phyloP scores from a whole-genome alignment of 176 grass and related monocot species.

The Thalia dealbata region DNA sequence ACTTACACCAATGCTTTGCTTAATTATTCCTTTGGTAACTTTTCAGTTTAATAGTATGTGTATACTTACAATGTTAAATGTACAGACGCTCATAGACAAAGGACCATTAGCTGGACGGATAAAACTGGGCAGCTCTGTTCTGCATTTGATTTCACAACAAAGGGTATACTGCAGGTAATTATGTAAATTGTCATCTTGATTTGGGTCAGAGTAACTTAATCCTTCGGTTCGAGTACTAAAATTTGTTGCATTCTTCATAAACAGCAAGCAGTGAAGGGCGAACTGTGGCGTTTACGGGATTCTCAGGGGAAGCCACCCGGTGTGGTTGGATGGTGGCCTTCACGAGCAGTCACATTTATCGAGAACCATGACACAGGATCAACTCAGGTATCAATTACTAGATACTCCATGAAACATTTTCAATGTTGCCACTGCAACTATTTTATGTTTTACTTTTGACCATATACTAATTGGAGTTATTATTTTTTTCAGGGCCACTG shows the following conservation, averaged over 20 bases:
- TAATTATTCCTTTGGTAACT: neutral
- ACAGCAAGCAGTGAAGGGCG: constrained; percentile 90
- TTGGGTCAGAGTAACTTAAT: neutral
- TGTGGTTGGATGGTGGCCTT: constrained; percentile 90
- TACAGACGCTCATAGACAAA: constrained; percentile 75
- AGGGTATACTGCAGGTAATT: constrained; percentile 84
- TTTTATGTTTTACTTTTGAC: neutral
- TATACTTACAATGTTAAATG: neutral
- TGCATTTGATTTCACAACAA: constrained; percentile 93
- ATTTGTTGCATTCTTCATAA: constrained; percentile 20
- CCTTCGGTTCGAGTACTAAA: neutral
- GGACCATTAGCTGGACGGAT: constrained; percentile 80
- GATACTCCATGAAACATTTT: neutral
- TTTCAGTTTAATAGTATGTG: neutral
- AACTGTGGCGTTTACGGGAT: constrained; percentile 78
- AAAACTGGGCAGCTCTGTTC: constrained; percentile 59
- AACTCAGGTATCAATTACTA: constrained; percentile 59
- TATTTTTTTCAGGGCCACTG: constrained; percentile 74
- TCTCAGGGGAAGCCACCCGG: constrained; percentile 69
- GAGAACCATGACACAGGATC: constrained; percentile 98
- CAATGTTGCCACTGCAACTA: neutral
- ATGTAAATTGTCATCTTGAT: neutral
- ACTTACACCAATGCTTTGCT: neutral
- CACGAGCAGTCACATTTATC: constrained; percentile 88
- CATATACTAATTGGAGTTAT: constrained; percentile 14